Base-by-base conservation (phyloP, 495 filamentous ascomycete genomes). In the Penicillium salamii region DNA sequence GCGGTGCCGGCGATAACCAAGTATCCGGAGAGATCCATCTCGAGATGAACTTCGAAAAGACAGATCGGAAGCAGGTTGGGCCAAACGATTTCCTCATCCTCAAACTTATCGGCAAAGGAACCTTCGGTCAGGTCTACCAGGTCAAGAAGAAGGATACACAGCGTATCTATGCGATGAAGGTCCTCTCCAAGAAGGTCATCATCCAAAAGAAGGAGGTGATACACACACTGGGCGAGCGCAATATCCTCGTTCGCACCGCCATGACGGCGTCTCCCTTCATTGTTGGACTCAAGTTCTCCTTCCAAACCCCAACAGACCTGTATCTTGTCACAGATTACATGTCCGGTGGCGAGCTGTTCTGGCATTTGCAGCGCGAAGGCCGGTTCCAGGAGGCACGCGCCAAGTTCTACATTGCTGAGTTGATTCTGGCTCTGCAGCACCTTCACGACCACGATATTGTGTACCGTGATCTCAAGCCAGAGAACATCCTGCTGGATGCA, bases 301-400 rank as follows among this genome's bases (percentile, higher is more conserved):
- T 99, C 73, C 93, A 99, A 63, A 97, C 93, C 0, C 89, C 91
- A 4, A 91, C 90, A 9, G 93, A 99, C 63, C 82, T 99, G 1
- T 97, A 97, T 65, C 78, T 99, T 2, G 95, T 99, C 19, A 97
- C 95, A n/a, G 95, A 97, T 63, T 99, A 96, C 75, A 97, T 99
- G 93, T 97, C 95, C 4, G 93, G 93, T 4, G 95, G 93, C 29
- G 93, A 97, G 65, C 73, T 99, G 1, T 99, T 99, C 70, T 99
- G 92, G 91, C 93, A 99, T 74, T 71, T 99, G 35, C 93, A 98
- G 64, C 95, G 95, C 69, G 93, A 97, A 63, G 95, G 95, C 33
- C 86, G 91, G 14, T 99, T 99, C 66, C 83, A 91, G 54, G 93
- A 97, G 71, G 86, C 85, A 49, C 84, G 93, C 5, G 93, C 95